Conservation (phyloP, 1,284 basidiomycete species). For the Tylopilus orsonianus region DNA sequence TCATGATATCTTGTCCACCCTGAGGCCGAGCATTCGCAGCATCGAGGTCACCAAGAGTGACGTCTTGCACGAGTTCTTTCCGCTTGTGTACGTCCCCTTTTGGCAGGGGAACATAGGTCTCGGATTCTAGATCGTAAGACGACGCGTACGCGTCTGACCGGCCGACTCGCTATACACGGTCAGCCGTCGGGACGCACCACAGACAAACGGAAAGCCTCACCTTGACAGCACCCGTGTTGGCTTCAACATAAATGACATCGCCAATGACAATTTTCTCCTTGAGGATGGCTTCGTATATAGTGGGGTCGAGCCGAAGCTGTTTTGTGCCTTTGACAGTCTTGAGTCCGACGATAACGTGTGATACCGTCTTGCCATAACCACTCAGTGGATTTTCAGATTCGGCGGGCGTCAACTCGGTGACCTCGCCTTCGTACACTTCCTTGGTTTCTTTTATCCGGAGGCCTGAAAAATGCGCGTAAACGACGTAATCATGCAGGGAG, state of each 20-base stretch:
- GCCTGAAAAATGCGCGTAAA: conserved; percentile 47
- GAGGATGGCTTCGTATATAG: conserved; percentile 95
- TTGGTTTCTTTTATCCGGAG: conserved; percentile 98
- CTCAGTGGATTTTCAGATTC: conserved; percentile 95
- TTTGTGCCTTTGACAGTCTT: conserved; percentile 99
- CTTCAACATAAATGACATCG: conserved; percentile 96
- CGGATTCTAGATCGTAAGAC: conserved; percentile 98
- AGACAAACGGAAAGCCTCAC: conserved; percentile 40
- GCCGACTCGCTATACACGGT: conserved; percentile 74
- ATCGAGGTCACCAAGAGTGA: conserved; percentile 95
- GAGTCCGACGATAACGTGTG: conserved; percentile 93
- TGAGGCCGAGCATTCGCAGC: conserved; percentile 96
- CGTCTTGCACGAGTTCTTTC: conserved; percentile 97
- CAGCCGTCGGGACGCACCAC: background rate
- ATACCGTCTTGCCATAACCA: conserved; percentile 98
- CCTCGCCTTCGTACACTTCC: conserved; percentile 98
- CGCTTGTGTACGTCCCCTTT: conserved; percentile 98
- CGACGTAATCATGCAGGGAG: background rate
- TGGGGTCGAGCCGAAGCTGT: conserved; percentile 92
- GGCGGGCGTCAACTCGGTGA: conserved; percentile 94
- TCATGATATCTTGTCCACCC: conserved; percentile 98
- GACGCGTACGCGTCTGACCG: conserved; percentile 97
- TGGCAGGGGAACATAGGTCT: conserved; percentile 96
- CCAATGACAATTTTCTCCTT: conserved; percentile 98
- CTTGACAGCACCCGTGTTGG: conserved; percentile 95